Conservation (phyloP, 2,329 filamentous ascomycete species). For the Penicillium sp. region DNA sequence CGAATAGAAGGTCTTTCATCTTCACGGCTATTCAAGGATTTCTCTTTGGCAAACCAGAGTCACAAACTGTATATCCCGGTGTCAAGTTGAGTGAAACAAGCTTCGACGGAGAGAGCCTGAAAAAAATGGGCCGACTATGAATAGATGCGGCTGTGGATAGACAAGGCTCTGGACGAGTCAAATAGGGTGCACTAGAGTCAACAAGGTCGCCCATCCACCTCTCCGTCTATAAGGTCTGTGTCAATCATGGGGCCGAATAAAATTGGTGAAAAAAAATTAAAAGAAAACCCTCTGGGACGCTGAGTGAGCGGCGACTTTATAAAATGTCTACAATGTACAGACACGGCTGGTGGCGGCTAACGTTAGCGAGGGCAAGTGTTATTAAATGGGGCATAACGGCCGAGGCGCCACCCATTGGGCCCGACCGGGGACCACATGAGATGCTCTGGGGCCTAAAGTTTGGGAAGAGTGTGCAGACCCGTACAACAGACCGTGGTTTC, state of each 20-base stretch:
- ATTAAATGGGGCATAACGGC: conserved; percentile 11
- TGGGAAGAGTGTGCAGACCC: background rate
- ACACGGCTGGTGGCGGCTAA: conserved; percentile 2
- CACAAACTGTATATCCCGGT: background rate
- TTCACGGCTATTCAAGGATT: background rate
- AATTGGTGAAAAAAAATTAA: background rate
- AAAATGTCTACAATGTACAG: background rate
- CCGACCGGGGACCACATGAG: background rate
- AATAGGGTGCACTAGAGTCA: background rate
- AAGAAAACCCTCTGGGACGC: background rate
- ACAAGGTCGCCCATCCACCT: conserved; percentile 1
- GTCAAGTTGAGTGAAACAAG: background rate
- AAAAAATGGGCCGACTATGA: background rate
- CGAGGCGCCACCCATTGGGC: conserved; percentile 11
- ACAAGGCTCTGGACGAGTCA: conserved; percentile 4
- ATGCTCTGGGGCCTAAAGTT: background rate
- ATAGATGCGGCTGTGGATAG: conserved; percentile 5
- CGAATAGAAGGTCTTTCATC: background rate
- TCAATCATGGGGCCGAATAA: background rate
- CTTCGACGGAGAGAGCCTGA: background rate
- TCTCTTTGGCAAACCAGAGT: background rate
- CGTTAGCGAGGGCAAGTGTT: conserved; percentile 2
- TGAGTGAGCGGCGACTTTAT: background rate
- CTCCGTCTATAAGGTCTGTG: background rate
- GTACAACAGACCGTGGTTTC: background rate